These are phyloP conservation scores for Lactarius hengduanensis DNA, from an alignment of 768 basidiomycete genomes.

Conservation along the genomic window DNA sequence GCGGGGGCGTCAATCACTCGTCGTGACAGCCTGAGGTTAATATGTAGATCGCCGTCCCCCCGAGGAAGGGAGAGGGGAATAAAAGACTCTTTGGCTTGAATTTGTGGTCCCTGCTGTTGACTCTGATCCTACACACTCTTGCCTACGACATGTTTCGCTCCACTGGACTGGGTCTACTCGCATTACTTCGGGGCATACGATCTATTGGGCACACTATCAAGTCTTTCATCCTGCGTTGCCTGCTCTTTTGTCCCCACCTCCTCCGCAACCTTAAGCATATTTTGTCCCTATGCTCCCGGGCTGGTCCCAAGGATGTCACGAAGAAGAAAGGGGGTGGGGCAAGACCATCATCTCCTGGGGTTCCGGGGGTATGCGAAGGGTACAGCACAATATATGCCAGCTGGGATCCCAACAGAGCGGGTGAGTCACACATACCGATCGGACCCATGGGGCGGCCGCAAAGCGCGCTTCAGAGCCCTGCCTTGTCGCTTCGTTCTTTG, in stretches of 20 bases:
- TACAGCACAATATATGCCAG: slow-evolving; percentile 13
- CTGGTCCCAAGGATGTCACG: background rate
- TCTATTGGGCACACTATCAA: slow-evolving; percentile 4
- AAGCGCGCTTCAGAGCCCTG: background rate
- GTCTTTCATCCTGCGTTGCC: slow-evolving; percentile 12
- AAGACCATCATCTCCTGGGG: background rate
- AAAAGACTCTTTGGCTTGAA: background rate
- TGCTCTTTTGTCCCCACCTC: background rate
- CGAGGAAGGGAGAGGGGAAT: background rate
- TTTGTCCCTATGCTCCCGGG: background rate
- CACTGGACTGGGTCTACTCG: background rate
- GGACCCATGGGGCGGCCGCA: background rate
- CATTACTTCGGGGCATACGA: background rate
- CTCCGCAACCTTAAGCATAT: slow-evolving; percentile 1
- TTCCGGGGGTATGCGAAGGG: background rate
- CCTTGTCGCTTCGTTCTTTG: background rate
- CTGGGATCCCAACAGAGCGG: background rate
- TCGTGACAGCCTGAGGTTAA: background rate
- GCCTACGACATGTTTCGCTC: slow-evolving; percentile 2
- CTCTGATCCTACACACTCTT: background rate
- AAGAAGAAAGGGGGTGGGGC: background rate
- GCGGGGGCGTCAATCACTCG: background rate
- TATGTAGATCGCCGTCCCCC: background rate
- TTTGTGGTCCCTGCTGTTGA: background rate
- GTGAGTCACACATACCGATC: background rate